Evolutionary conservation across 768 basidiomycete genomes (phyloP).

Genomic region (Russula brevipes): DNA sequence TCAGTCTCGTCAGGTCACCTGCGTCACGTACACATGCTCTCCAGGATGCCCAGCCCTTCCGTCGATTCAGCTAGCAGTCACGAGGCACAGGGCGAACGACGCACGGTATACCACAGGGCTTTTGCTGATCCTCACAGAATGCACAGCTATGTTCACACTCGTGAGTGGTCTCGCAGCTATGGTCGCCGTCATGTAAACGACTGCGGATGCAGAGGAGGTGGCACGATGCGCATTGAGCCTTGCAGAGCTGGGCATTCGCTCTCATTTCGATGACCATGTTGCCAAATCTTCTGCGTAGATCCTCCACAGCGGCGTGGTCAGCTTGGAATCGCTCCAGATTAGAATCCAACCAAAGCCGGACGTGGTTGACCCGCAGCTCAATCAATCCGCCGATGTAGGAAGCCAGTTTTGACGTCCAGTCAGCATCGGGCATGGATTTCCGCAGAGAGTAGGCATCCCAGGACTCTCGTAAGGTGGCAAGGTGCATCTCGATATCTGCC

Average conservation of each 20-base stretch:
- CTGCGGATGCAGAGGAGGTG: constrained; percentile 45
- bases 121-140: constrained; percentile 35
- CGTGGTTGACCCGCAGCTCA: constrained; percentile 42
- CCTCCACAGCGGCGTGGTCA: constrained; percentile 41
- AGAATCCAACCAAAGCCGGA: constrained; percentile 46
- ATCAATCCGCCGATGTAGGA: constrained; percentile 38
- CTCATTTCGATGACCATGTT: constrained; percentile 42
- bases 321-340: constrained; percentile 46
- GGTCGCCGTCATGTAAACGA: constrained; percentile 42
- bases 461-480: constrained; percentile 27
- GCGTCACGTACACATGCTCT: constrained; percentile 44
- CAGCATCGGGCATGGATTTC: constrained; percentile 35
- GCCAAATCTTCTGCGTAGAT: constrained; percentile 42
- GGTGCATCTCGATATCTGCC: constrained; percentile 28
- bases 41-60: constrained; percentile 55
- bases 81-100: constrained; percentile 23
- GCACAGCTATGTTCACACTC: constrained; percentile 42
- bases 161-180: constrained; percentile 51
- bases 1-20: too few species aligned
- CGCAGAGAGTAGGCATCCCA: constrained; percentile 36
- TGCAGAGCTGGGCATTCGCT: constrained; percentile 46
- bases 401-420: constrained; percentile 40
- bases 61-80: not conserved
- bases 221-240: constrained; percentile 43
- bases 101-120: constrained; percentile 45